phyloP scores from a whole-genome alignment of 345 rosid genomes.

The Abelmoschus esculentus region DNA sequence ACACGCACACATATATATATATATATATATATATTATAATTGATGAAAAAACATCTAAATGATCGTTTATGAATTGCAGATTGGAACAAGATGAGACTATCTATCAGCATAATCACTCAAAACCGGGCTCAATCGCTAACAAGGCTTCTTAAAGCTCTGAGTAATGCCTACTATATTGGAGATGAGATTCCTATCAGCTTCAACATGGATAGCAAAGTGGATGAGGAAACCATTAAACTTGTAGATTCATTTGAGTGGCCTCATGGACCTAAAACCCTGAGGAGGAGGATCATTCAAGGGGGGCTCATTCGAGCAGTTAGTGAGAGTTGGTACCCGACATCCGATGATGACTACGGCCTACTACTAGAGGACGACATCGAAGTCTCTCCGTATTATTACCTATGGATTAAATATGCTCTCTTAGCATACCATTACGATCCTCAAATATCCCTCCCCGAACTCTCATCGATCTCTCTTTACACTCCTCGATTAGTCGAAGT shows the following conservation, averaged over 20 bases:
- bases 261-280: constrained; percentile 75
- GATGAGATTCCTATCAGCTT: constrained; percentile 86
- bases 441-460: constrained; percentile 69
- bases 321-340: constrained; percentile 95
- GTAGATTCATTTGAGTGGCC: constrained; percentile 81
- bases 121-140: constrained; percentile 59
- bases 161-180: constrained; percentile 64
- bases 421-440: constrained; percentile 95
- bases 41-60: not conserved
- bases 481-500: constrained; percentile 86
- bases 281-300: constrained; percentile 96
- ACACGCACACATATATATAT: not conserved
- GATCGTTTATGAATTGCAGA: constrained; percentile 34
- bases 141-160: constrained; percentile 73
- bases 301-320: constrained; percentile 98
- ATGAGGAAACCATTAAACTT: constrained; percentile 67
- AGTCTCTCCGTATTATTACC: constrained; percentile 89
- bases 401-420: constrained; percentile 91
- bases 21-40: not conserved
- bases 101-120: constrained; percentile 88
- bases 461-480: constrained; percentile 84
- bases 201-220: constrained; percentile 94
- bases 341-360: constrained; percentile 84
- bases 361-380: constrained; percentile 93
- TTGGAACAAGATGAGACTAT: constrained; percentile 88